Evolutionary conservation across 345 rosid species (phyloP), one percentile per base, ranked within the genome.

Genomic region (Brassica cretica): DNA sequence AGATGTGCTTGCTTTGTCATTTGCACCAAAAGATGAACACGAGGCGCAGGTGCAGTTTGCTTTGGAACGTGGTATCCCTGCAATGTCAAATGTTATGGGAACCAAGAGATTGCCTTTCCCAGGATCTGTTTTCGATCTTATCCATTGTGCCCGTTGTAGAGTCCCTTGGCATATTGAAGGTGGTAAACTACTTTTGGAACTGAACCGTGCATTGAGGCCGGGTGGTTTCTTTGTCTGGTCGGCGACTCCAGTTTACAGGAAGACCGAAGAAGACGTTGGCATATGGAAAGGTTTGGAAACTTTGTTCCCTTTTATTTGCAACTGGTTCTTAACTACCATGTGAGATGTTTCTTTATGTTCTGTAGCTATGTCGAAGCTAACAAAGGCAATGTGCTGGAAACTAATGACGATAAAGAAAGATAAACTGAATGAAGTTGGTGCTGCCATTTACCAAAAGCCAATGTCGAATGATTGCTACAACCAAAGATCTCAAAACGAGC

Each of bases 161-260:
- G 98, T 93, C 32, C 97, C 98, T 19, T 93, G 98, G 98, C 96
- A 93, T 75, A 80, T 84, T 15, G 98, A 93, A 92, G 98, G 97
- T 65, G 98, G 98, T 79, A 92, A 91, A 76, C 97, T 93, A 19
- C 85, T 94, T 53, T 66, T 92, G 84, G 98, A 94, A 86, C 84
- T 94, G 74, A 94, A 92, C 72, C 91, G 95, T 82, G 83, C 93
- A 72, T 89, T 94, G 24, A 86, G 98, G 75, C 97, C 98, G 0
- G 98, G 97, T 25, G 98, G 97, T 71, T 94, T 85, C 86, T 94
- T 92, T 73, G 83, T 91, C 56, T 94, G 98, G 98, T 94, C 98
- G 32, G 98, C 98, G 53, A 94, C 95, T 32, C 97, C 97, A 12
- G 97, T 94, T 64, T 94, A 91, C 74, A 86, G 86, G 64, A 62